Evolutionary conservation across 2,329 filamentous ascomycete genomes (phyloP), one percentile per base, ranked within the genome.

Genomic region (Cladorrhinum sp.): DNA sequence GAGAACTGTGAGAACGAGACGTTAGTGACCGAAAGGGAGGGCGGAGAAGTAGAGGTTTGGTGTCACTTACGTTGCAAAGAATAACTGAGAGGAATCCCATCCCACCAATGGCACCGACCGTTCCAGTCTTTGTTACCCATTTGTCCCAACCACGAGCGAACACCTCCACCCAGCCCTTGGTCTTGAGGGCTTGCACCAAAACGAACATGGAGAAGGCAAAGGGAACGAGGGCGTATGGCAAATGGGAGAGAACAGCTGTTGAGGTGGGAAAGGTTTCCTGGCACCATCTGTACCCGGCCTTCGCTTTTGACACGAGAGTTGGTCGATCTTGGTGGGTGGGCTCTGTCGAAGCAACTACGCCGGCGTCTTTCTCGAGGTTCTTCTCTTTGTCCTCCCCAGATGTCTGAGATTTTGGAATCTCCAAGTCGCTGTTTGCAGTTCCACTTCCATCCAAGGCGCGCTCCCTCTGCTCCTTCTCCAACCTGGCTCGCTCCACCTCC

Each of bases 141-240:
- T 88, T 84, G 60, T 89, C 82, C 88, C 88, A 91, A 1, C 88
- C 88, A 55, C 89, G 79, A 0, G 88, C 88, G 66, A 91, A 91
- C 0, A 91, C 86, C 0, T 82, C 81, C 0, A 91, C 85, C 89
- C 89, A 91, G 10, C 89, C 88, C 64, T 89, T 91, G 0, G 85
- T 90, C 0, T 89, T 88, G 1, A 92, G 74, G 0, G 82, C 87
- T 68, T 92, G 88, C 0, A 91, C 88, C 0, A 92, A 80, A 9
- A 91, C 80, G 63, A 91, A 91, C 88, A 91, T 91, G 62, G 82
- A 79, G 59, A 92, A 85, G 0, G 88, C 85, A 67, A 91, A 91
- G 0, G 89, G 88, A 0, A 92, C 78, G 0, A 91, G 79, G 0
- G 86, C 81, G 57, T 88, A 83, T 0, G 89, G 89, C 1, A 92